A percentile compares a stretch with the other conserved stretches of the same genome.
Conservation (phyloP, 495 filamentous ascomycete species). For the Podospora pseudocomata region DNA sequence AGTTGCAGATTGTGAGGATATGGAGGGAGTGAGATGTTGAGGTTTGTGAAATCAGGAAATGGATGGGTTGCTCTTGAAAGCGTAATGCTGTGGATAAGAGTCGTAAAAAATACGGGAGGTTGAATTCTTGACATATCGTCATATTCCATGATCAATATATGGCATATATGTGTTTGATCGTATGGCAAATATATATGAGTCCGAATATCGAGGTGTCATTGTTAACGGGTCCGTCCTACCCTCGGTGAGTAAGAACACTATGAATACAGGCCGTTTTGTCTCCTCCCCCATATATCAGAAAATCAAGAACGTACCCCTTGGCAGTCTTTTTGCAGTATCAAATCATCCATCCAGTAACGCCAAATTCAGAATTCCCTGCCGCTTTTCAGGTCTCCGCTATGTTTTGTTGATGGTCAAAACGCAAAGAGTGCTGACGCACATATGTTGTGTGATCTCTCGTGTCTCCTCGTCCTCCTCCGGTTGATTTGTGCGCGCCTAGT, state of each 20-base stretch:
- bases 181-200: not conserved
- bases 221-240: conserved; percentile 7
- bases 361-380: not conserved
- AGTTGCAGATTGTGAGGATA: conserved; percentile 74
- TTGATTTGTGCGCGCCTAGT: not conserved
- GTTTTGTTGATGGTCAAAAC: not conserved
- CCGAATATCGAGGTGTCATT: not conserved
- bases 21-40: conserved; percentile 46
- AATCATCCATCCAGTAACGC: not conserved
- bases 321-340: conserved; percentile 5
- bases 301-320: not conserved
- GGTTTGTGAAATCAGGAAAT: too few species aligned
- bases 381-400: not conserved
- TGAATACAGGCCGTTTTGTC: not conserved
- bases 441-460: not conserved
- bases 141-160: too few species aligned
- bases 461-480: not conserved
- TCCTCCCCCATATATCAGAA: conserved; percentile 8
- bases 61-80: too few species aligned
- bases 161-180: too few species aligned
- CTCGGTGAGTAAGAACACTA: not conserved
- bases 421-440: not conserved
- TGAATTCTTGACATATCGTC: too few species aligned
- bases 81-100: too few species aligned
- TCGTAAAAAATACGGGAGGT: too few species aligned